Evolutionary conservation across 805 yeast genomes (phyloP), one percentile per base, ranked within the genome.

Genomic region (Maudiozyma pseudohumilis): DNA sequence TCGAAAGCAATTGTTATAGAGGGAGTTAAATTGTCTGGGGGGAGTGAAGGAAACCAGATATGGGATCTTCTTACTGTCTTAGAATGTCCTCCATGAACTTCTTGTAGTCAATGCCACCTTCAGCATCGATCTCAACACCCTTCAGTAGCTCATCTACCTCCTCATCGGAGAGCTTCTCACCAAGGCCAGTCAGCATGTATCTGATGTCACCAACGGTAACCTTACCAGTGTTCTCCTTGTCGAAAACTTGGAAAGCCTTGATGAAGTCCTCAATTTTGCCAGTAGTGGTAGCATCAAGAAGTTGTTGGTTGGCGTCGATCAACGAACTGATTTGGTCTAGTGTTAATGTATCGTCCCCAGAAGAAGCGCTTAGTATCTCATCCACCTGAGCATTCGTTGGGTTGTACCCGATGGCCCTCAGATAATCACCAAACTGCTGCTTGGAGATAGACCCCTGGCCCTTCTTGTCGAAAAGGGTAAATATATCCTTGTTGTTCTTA

Each of bases 401-500:
- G 68, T 92, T 92, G 68, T 89, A 97, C 28, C 98, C 99, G 43
- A 92, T 88, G 2, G 98, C 96, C 59, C 99, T 76, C 43, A 92
- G 73, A 50, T 92, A 73, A 56, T 92, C 98, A 25, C 97, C 98
- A 35, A 92, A 71, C 43, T 83, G 78, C 45, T 80, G 83, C 43
- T 74, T 69, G 12, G 96, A 77, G 39, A 92, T 92, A 60, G 78
- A 74, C 13, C 97, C 98, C 27, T 89, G 84, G 21, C 96, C 97
- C 57, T 88, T 85, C 65, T 87, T 88, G 67, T 92, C 98, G 57
- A 89, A 92, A 32, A 92, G 76, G 10, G 97, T 92, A 63, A 92
- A 92, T 18, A 96, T 95, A 71, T 92, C 96, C 65, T 85, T 86
- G 68, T 64, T 64, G 33, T 42, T 41, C 27, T 37, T 40, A 11